Base-by-base conservation (phyloP, 2,329 filamentous ascomycete genomes). In the Aureobasidium sp. region DNA sequence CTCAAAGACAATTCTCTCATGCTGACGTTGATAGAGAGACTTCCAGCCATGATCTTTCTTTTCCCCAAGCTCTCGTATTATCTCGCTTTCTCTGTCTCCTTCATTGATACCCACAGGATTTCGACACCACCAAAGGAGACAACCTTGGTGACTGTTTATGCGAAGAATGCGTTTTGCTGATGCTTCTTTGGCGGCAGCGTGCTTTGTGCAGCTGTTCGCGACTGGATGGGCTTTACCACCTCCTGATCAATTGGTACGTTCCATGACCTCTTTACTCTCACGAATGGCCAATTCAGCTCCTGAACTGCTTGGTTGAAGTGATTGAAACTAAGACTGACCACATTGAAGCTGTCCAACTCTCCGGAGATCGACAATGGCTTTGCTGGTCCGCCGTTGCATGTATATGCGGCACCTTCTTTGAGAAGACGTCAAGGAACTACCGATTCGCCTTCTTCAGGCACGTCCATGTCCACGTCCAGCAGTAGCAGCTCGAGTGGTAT, bases 131-230 rank as follows among this genome's bases (percentile, higher is more conserved):
- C 37, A 10, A 24, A 26, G 24, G 10, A 15, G 34, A 37, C 34
- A 37, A 37, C n/a, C 34, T 26, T 13, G 5, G 8, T 27, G 36
- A 53, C 24, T 34, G 7, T 12, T 9, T 5, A 56, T 10, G 29
- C 39, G 10, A 44, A 26, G 39, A 29, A 56, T 56, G 53, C 53
- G 53, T 46, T 26, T 46, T 9, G 39, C 53, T 46, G 36, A 44
- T 34, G n/a, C 37, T 29, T 46, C 53, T 7, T 24, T 57, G 17
- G 53, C 53, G 29, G 41, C 53, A 36, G 53, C 29, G 6, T 57
- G 41, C 53, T 9, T 57, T n/a, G 39, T 57, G 53, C 53, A 57
- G 53, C 27, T 57, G 53, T 44, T 46, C 27, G 39, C 29, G n/a
- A 41, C 53, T 44, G 41, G 2, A 46, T 57, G 24, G 26, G n/a